Conservation (phyloP, 1,139 yeast species). For the Debaryomyces coudertii region DNA sequence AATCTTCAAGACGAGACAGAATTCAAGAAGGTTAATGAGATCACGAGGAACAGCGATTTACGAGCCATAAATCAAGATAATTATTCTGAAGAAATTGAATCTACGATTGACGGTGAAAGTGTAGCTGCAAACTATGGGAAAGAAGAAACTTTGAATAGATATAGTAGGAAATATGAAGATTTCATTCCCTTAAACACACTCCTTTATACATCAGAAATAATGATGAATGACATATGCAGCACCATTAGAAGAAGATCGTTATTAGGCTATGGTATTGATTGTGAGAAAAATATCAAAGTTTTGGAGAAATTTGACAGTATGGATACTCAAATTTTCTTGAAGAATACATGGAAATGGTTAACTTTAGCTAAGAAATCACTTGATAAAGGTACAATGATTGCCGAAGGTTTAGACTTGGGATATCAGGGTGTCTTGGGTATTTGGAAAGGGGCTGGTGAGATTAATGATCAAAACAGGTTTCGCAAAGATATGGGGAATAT, state of each 20-base stretch:
- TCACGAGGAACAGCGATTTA: conserved; percentile 22
- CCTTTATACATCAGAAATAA: conserved; percentile 39
- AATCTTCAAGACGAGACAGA: conserved; percentile 9
- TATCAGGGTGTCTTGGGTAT: conserved; percentile 87
- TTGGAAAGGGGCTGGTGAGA: conserved; percentile 79
- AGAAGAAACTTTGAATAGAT: conserved; percentile 14
- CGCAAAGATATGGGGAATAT: conserved; percentile 35
- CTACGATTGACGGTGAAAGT: conserved; percentile 37
- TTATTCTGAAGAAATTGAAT: conserved; percentile 33
- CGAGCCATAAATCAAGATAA: conserved; percentile 25
- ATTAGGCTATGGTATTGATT: conserved; percentile 74
- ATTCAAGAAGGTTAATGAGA: conserved; percentile 6
- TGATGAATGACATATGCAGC: conserved; percentile 66
- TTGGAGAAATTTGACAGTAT: conserved; percentile 56
- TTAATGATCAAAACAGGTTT: conserved; percentile 58
- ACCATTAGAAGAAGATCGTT: conserved; percentile 71
- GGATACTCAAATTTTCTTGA: conserved; percentile 60
- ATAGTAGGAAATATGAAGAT: conserved; percentile 28
- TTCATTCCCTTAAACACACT: conserved; percentile 35
- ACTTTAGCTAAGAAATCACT: conserved; percentile 70
- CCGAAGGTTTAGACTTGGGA: conserved; percentile 75
- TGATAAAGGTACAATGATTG: conserved; percentile 68
- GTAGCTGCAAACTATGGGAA: conserved; percentile 18
- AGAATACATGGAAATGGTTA: conserved; percentile 91
- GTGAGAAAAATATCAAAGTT: conserved; percentile 63